Evolutionary conservation across 176 grass and related monocot species (phyloP), one percentile per base, ranked within the genome.

Genomic region (Canna indica): DNA sequence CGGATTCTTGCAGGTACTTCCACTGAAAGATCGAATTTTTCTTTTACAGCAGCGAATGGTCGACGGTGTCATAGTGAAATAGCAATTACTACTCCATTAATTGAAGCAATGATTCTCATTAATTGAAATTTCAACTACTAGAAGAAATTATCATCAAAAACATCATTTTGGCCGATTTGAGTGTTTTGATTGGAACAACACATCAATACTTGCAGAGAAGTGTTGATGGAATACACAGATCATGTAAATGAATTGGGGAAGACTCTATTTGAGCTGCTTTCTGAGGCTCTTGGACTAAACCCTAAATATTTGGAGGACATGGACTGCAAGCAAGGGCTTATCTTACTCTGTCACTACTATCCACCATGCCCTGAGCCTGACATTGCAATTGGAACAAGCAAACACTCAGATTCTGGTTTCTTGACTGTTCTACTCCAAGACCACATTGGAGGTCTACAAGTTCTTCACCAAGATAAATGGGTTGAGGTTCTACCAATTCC

Each of bases 301-400:
- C 41, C 75, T 17, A 82, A 68, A 35, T 88, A 84, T 34, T 29
- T 93, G 25, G 66, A 56, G 0, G 83, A 93, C 25, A 88, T 88
- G 0, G 85, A 86, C 5, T 93, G 83, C 71, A 82, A 84, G 34
- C 76, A 86, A 59, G 86, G 77, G 9, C 83, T 83, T 57, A 74
- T 82, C 27, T 33, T 93, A 26, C 15, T 88, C 11, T 71, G 63
- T 18, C 86, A 93, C 58, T 93, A 88, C 18, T 93, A 84, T 47
- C 90, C 90, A 47, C 83, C 83, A 0, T 93, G 90, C 28, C 90
- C 86, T 0, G 72, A 88, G 75, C 90, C 90, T 39, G 80, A 88
- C 36, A 67, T 86, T 1, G 75, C 90, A 17, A 81, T 88, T 14
- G 85, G 82, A 14, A 79, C 54, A 57, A 83, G 34, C 89, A 52